Evolutionary conservation across 129 eudicot genomes (phyloP).

Genomic region (Mikania micrantha): DNA sequence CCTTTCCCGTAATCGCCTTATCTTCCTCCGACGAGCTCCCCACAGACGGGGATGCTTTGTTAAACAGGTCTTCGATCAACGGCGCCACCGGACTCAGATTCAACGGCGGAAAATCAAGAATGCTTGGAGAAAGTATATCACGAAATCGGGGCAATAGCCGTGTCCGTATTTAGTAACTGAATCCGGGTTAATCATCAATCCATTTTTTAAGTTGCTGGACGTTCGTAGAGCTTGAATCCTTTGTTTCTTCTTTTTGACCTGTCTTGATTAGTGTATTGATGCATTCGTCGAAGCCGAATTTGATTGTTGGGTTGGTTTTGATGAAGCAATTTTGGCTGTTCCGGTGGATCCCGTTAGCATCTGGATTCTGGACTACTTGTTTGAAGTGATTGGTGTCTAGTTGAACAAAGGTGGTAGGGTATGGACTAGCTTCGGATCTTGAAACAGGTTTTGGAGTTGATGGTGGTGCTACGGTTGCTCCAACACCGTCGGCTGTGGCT

Average conservation of each 20-base stretch:
- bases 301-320: conserved; percentile 15
- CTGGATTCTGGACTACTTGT: conserved; percentile 50
- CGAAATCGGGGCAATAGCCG: conserved; percentile 41
- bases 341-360: conserved; percentile 50
- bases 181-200: conserved; percentile 63
- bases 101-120: conserved; percentile 83
- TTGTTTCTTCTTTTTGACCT: conserved; percentile 57
- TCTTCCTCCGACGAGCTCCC: conserved; percentile 69
- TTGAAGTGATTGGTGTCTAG: conserved; percentile 43
- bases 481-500: not conserved
- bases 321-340: conserved; percentile 24
- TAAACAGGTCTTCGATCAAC: conserved; percentile 40
- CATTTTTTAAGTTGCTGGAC: conserved; percentile 66
- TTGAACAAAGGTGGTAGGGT: conserved; percentile 49
- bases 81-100: conserved; percentile 83
- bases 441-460: conserved; percentile 31
- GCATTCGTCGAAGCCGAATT: conserved; percentile 24
- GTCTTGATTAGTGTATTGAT: conserved; percentile 58
- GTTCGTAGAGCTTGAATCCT: conserved; percentile 71
- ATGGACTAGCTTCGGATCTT: conserved; percentile 46
- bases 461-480: conserved; percentile 23
- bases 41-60: conserved; percentile 43
- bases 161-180: conserved; percentile 23
- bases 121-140: conserved; percentile 77
- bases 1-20: conserved; percentile 69